Base-by-base conservation (phyloP, 148 eudicot genomes). In the Rheum nobile region DNA sequence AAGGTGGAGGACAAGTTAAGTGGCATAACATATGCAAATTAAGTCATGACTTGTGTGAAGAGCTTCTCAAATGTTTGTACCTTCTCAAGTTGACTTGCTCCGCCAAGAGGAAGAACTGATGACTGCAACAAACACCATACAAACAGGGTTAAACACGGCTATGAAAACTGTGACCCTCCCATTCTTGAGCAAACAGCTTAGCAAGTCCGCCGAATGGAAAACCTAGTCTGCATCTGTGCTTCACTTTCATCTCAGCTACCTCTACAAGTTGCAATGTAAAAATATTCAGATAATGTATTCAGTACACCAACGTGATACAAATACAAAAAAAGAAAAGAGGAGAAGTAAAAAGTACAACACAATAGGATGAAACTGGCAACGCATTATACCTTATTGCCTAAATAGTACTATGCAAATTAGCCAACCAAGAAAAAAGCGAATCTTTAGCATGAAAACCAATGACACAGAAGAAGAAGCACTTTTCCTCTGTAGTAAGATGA, bases 81-180 rank as follows among this genome's bases (percentile, higher is more conserved):
- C 97, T 91, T 86, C 97, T 96, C 8, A 94, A 72, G 72, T 73
- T 83, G 87, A 91, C 77, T 79, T 88, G 81, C 73, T 94, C 96
- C 0, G 88, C 85, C 83, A 94, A 78, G 67, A 94, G 76, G 72
- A 94, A 78, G 39, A 90, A 77, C 98, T 87, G 78, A 89, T 54
- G 71, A 88, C 35, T 32, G 97, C 97, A 32, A 89, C 96, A 11
- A 91, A 86, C 42, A 94, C 84, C 98, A 91, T 94, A 83, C 91
- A 76, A 17, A 94, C 73, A 19, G 98, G 98, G 72, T 77, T 94
- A 71, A 89, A 94, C 52, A 95, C 93, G 0, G 98, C 90, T 19
- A 91, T 92, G 44, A 88, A 94, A 37, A 94, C 98, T 94, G 79
- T 95, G 97, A 38, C 98, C 98, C 78, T 95, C 98, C 98, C 98